A percentile compares a stretch with the other conserved stretches of the same genome.
These are phyloP conservation scores for Phytophthora vignae DNA, from an alignment of 352 stramenopile genomes.

Conservation along the genomic window DNA sequence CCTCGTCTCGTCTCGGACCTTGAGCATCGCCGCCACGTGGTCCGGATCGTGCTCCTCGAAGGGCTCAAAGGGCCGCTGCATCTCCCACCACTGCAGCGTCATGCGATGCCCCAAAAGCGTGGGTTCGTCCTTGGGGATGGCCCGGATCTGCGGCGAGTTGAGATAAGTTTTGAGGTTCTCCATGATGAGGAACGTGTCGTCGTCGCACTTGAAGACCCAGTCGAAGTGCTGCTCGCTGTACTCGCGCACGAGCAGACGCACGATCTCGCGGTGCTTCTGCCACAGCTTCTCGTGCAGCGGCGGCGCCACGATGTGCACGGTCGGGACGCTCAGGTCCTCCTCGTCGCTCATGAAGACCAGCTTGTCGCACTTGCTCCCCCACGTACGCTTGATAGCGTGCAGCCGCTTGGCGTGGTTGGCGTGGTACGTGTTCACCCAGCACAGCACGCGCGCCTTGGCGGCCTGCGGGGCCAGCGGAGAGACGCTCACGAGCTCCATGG, in stretches of 20 bases:
- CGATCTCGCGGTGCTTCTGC: conserved; percentile 88
- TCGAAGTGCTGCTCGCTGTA: conserved; percentile 74
- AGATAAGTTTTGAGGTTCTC: conserved; percentile 87
- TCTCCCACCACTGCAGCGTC: conserved; percentile 89
- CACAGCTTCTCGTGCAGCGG: conserved; percentile 81
- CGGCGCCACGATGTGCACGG: conserved; percentile 67
- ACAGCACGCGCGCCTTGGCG: conserved; percentile 65
- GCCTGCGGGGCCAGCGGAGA: conserved; percentile 54
- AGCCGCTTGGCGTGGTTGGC: conserved; percentile 73
- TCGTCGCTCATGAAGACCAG: conserved; percentile 90
- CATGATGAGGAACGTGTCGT: conserved; percentile 89
- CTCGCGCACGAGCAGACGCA: conserved; percentile 74
- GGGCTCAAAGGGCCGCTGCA: conserved; percentile 74
- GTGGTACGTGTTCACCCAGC: conserved; percentile 90
- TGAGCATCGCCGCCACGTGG: conserved; percentile 57
- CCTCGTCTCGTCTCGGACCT: conserved; percentile 57
- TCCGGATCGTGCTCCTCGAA: conserved; percentile 72
- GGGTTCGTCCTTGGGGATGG: conserved; percentile 45
- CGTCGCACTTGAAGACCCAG: conserved; percentile 91
- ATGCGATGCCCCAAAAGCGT: conserved; percentile 84
- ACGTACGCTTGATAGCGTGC: conserved; percentile 76
- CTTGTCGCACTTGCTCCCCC: conserved; percentile 86
- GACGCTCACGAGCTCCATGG: conserved; percentile 78
- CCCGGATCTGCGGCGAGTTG: conserved; percentile 53
- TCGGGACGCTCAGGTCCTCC: conserved; percentile 69